These are phyloP conservation scores for Pseudocercospora musae DNA, from an alignment of 2,329 filamentous ascomycete genomes.

Conservation along the genomic window DNA sequence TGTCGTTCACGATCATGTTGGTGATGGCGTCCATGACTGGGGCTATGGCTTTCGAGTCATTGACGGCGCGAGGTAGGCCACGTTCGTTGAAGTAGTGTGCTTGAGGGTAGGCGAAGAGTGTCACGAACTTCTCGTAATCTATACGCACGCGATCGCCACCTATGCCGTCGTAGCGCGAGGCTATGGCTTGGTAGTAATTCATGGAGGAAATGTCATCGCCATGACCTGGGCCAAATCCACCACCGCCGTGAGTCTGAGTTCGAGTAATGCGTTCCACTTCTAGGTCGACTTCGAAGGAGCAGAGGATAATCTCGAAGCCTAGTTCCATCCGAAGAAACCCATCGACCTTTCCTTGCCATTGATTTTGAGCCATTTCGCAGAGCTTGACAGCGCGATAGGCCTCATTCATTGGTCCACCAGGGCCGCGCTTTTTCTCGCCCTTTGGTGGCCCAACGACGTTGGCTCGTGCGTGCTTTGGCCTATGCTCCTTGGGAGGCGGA, in stretches of 20 bases:
- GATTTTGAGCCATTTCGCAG: constrained; percentile 51
- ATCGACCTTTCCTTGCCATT: constrained; percentile 56
- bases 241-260: background rate
- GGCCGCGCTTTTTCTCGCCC: background rate
- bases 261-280: constrained; percentile 36
- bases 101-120: constrained; percentile 42
- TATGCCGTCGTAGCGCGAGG: constrained; percentile 45
- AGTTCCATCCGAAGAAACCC: constrained; percentile 65
- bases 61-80: constrained; percentile 41
- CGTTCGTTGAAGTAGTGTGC: constrained; percentile 34
- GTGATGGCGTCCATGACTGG: constrained; percentile 46
- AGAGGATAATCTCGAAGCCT: constrained; percentile 69
- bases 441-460: background rate
- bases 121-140: constrained; percentile 51
- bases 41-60: constrained; percentile 36
- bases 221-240: constrained; percentile 8
- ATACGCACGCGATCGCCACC: constrained; percentile 43
- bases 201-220: constrained; percentile 16
- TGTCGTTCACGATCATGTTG: constrained; percentile 38
- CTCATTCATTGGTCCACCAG: constrained; percentile 44
- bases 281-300: constrained; percentile 54
- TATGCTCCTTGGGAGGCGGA: constrained; percentile 19
- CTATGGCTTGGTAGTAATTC: constrained; percentile 42
- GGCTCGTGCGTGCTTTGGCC: background rate
- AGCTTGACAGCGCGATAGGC: constrained; percentile 51